Base-by-base conservation (phyloP, 331 rosid genomes). In the Malus hybrid region DNA sequence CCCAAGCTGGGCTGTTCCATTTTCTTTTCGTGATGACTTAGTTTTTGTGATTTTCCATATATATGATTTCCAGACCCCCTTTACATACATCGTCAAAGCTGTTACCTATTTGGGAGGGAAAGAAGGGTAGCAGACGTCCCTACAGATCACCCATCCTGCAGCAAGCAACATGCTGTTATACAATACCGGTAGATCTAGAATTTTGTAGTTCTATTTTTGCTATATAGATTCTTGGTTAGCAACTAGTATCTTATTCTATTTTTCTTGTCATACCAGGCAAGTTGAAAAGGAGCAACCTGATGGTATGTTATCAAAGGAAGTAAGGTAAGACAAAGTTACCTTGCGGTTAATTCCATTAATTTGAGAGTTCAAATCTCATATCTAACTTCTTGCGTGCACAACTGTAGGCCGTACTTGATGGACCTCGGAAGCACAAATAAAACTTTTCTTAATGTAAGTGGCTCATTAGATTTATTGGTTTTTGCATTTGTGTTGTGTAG, bases 351-450 rank as follows among this genome's bases (percentile, higher is more conserved):
- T 59, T 78, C 57, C 27, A n/a, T 18, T 54, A 18, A 28, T 76
- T 71, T 36, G 59, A 50, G 27, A 50, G 80, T 39, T 64, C 12
- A 59, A 18, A 39, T 75, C 69, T 82, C 52, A 75, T 52, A 78
- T 65, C 83, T 83, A 42, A 80, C 79, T 48, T 79, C 62, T 60
- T 73, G 46, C 36, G 39, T 71, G 73, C 71, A 66, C 75, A 54
- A 24, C 46, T 3, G 34, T 74, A 95, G 99, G 88, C 99, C 99
- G 76, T 95, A 95, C 82, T 14, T 95, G 74, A 95, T 92, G 99
- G 99, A 95, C 79, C 97, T 95, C 5, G 99, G 99, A 84, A 95
- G 99, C 90, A 95, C 99, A 74, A 95, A 95, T 84, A 95, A 95
- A 86, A 92, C 99, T 55, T 90, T 84, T 44, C 16, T 95, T 69